These are phyloP conservation scores for Orbilia javanica DNA, from an alignment of 2,329 filamentous ascomycete species.

Conservation along the genomic window DNA sequence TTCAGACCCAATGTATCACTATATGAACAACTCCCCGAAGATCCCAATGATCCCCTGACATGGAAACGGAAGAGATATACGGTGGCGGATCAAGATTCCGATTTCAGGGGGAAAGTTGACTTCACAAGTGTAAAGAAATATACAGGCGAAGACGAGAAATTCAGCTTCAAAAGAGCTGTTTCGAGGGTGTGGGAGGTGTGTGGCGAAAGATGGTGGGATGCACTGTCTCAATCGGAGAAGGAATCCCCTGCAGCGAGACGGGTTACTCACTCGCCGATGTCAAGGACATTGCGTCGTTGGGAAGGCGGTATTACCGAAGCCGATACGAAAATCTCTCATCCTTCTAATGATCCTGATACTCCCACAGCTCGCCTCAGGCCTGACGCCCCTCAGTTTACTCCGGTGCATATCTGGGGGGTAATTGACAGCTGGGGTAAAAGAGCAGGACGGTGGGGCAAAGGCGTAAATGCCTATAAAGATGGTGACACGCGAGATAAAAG, in stretches of 20 bases:
- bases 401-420: constrained; percentile 51
- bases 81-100: constrained; percentile 48
- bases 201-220: constrained; percentile 75
- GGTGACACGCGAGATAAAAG: constrained; percentile 54
- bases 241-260: not conserved
- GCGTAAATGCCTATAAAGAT: constrained; percentile 58
- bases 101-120: constrained; percentile 67
- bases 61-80: constrained; percentile 47
- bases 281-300: constrained; percentile 46
- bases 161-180: constrained; percentile 81
- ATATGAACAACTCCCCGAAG: constrained; percentile 66
- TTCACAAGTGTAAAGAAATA: constrained; percentile 78
- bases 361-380: constrained; percentile 18
- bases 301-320: constrained; percentile 1
- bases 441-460: constrained; percentile 52
- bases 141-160: constrained; percentile 83
- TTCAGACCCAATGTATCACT: constrained; percentile 83
- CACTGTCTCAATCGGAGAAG: not conserved
- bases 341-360: not conserved
- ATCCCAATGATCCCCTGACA: constrained; percentile 32
- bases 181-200: constrained; percentile 88
- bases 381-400: constrained; percentile 40
- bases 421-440: constrained; percentile 53
- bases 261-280: constrained; percentile 43
- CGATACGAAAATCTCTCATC: not conserved